Conservation (phyloP, 306 rosid genomes). For the Ormosia emarginata region DNA sequence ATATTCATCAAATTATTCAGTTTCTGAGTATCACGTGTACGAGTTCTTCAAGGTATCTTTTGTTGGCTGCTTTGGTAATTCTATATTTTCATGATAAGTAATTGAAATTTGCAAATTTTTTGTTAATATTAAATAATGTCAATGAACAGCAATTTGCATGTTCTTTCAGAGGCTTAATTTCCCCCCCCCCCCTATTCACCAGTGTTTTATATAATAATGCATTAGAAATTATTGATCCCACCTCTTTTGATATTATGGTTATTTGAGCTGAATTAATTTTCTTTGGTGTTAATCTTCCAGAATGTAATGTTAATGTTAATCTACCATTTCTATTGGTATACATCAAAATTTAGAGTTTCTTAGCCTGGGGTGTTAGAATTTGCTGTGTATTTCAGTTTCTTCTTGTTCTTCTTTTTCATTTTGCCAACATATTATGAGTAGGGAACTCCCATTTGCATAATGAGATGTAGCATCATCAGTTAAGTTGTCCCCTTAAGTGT, state of each 20-base stretch:
- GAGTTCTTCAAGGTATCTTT: slow-evolving; percentile 88
- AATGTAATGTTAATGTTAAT: background rate
- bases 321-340: background rate
- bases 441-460: background rate
- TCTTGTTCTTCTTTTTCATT: background rate
- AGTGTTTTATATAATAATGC: background rate
- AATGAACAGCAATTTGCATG: background rate
- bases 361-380: background rate
- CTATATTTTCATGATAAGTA: background rate
- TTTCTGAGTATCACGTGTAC: slow-evolving; percentile 87
- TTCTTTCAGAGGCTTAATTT: background rate
- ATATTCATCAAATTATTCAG: slow-evolving; percentile 65
- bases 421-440: background rate
- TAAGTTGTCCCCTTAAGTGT: background rate
- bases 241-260: background rate
- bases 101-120: background rate
- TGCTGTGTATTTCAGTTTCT: background rate
- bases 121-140: background rate
- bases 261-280: background rate
- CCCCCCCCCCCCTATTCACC: background rate
- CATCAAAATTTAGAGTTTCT: background rate
- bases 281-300: background rate
- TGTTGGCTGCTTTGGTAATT: slow-evolving; percentile 11
- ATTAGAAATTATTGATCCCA: background rate
- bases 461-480: background rate